Evolutionary conservation across 371 early-diverging fungal species (phyloP).

Genomic region (Cokeromyces recurvatus): DNA sequence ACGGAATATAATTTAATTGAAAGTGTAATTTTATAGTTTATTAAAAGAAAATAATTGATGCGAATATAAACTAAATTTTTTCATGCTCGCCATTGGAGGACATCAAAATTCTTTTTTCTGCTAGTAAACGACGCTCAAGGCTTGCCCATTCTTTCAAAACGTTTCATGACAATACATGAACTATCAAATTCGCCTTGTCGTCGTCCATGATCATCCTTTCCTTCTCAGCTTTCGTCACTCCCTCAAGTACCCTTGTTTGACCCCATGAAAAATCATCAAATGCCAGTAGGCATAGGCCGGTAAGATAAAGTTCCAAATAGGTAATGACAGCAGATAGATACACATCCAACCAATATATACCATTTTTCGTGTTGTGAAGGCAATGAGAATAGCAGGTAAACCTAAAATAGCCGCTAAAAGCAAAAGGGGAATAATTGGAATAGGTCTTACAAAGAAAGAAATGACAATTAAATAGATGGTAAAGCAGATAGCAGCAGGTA

Average conservation of each 20-base stretch:
- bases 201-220: conserved; percentile 61
- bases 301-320: conserved; percentile 91
- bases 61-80: no score
- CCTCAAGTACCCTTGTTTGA: conserved; percentile 78
- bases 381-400: conserved; percentile 81
- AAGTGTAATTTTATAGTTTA: no score
- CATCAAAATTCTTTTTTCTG: conserved; percentile 20
- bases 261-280: conserved; percentile 98
- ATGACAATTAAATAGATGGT: conserved; percentile 72
- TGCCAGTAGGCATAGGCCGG: conserved; percentile 96
- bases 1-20: no score
- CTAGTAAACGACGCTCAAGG: conserved; percentile 24
- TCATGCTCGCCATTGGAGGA: no score
- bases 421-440: conserved; percentile 61
- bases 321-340: conserved; percentile 83
- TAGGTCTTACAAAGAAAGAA: conserved; percentile 53
- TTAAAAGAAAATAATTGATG: no score
- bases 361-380: conserved; percentile 78
- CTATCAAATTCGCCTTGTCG: conserved; percentile 50
- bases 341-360: conserved; percentile 89
- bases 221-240: conserved; percentile 58
- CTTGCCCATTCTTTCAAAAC: conserved; percentile 46
- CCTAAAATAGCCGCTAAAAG: conserved; percentile 74
- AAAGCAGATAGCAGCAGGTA: conserved; percentile 90
- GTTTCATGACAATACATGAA: conserved; percentile 40